Evolutionary conservation across 1,284 basidiomycete species (phyloP).

Genomic region (Caloboletus firmus): DNA sequence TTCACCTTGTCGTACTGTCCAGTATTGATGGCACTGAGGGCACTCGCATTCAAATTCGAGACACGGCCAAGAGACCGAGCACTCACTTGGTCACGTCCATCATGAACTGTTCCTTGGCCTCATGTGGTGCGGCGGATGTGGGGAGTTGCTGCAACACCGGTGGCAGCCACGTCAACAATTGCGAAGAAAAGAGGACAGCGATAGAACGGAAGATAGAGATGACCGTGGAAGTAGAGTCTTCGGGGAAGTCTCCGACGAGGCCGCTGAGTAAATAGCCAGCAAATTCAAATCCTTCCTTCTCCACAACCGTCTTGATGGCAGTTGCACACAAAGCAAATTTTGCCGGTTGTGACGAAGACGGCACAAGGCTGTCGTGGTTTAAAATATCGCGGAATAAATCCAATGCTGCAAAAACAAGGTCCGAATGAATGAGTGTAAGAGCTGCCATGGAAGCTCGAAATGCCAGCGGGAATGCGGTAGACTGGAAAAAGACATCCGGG

Average conservation of each 20-base stretch:
- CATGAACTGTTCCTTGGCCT: constrained; percentile 77
- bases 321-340: constrained; percentile 66
- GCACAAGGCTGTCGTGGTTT: constrained; percentile 66
- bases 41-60: constrained; percentile 5
- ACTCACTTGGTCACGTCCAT: constrained; percentile 71
- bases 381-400: constrained; percentile 78
- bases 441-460: constrained; percentile 76
- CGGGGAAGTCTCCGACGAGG: constrained; percentile 84
- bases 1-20: constrained; percentile 77
- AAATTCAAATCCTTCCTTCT: constrained; percentile 75
- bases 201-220: constrained; percentile 78
- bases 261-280: constrained; percentile 75
- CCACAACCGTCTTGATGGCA: constrained; percentile 66
- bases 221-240: constrained; percentile 76
- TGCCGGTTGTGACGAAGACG: constrained; percentile 49
- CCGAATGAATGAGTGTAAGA: constrained; percentile 77
- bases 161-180: constrained; percentile 74
- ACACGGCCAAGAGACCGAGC: constrained; percentile 3
- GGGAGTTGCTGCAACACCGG: constrained; percentile 73
- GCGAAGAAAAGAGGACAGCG: constrained; percentile 62
- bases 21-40: constrained; percentile 57
- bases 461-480: constrained; percentile 70
- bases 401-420: constrained; percentile 78
- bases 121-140: constrained; percentile 56
- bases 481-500: constrained; percentile 79